Percentiles rank a stretch among this genome's conserved stretches.
phyloP scores from a whole-genome alignment of 306 rosid species.

The Quercus glauca region DNA sequence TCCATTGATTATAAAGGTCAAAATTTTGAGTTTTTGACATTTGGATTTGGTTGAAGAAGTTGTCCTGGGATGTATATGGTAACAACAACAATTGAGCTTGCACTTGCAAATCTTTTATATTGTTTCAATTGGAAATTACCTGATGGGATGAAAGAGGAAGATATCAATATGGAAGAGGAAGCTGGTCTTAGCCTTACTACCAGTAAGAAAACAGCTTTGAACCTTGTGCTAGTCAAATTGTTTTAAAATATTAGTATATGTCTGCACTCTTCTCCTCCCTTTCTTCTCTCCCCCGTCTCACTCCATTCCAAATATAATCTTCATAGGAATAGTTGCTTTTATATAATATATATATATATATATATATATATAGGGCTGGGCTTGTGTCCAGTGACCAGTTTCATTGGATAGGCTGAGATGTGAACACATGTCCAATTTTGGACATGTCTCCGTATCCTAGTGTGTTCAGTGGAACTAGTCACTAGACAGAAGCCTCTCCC shows the following conservation, averaged over 20 bases:
- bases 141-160: constrained; percentile 31
- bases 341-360: no score
- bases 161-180: constrained; percentile 46
- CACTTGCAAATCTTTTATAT: constrained; percentile 43
- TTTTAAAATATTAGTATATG: neutral
- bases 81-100: constrained; percentile 18
- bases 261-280: no score
- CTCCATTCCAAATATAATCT: neutral
- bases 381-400: no score
- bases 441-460: no score
- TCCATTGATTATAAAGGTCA: constrained; percentile 39
- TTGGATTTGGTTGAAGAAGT: constrained; percentile 45
- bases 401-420: no score
- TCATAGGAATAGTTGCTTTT: no score
- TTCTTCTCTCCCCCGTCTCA: no score
- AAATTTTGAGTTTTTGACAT: constrained; percentile 38
- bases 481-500: no score
- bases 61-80: constrained; percentile 42
- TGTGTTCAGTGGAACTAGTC: no score
- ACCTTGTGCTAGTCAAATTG: constrained; percentile 24
- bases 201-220: constrained; percentile 32
- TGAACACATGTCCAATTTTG: no score
- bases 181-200: constrained; percentile 22
- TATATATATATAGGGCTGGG: no score
- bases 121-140: constrained; percentile 47